These are phyloP conservation scores for Sonneratia caseolaris DNA, from an alignment of 345 rosid genomes.

Conservation along the genomic window DNA sequence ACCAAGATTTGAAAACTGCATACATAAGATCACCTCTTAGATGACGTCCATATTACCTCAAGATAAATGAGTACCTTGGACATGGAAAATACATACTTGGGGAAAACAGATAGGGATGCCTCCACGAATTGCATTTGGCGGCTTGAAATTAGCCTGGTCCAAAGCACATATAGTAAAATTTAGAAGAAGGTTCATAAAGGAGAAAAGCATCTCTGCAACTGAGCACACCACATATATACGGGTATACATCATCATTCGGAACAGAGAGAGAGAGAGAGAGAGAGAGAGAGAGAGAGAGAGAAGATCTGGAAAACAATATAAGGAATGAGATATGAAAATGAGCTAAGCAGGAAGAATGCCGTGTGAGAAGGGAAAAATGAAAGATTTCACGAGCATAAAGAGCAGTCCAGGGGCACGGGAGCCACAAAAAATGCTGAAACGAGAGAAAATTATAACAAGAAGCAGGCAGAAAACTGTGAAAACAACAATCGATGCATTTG, in stretches of 20 bases:
- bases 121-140: constrained; percentile 78
- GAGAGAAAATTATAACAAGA: background rate
- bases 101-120: constrained; percentile 91
- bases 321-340: background rate
- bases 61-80: background rate
- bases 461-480: background rate
- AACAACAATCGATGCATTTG: background rate
- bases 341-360: background rate
- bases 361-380: background rate
- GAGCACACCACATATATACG: too few species aligned
- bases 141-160: constrained; percentile 48
- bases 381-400: background rate
- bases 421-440: background rate
- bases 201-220: too few species aligned
- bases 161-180: constrained; percentile 8
- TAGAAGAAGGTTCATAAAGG: background rate
- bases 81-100: constrained; percentile 45
- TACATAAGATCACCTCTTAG: constrained; percentile 3
- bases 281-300: background rate
- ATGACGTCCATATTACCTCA: constrained; percentile 1
- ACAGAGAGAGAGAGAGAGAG: background rate
- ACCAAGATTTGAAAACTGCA: constrained; percentile 63
- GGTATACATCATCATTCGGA: background rate
- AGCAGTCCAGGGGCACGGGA: too few species aligned
- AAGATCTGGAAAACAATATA: background rate